Conservation (phyloP, 2,329 filamentous ascomycete genomes). For the Xenosphaeropsis pyriputrescens region DNA sequence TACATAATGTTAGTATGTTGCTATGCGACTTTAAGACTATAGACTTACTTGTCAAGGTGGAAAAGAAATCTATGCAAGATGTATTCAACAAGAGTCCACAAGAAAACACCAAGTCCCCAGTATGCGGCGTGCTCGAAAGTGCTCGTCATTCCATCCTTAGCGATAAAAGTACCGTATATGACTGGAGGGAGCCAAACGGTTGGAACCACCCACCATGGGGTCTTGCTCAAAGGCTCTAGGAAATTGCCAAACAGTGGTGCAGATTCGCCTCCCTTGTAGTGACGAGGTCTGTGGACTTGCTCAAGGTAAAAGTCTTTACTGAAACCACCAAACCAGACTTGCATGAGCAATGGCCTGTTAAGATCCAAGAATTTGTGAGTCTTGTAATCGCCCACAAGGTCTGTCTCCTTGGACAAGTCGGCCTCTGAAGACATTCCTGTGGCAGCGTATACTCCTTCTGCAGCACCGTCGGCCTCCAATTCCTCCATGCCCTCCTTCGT, state of each 20-base stretch:
- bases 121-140: conserved; percentile 36
- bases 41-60: conserved; percentile 74
- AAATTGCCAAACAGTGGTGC: conserved; percentile 96
- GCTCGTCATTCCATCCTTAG: conserved; percentile 43
- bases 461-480: conserved; percentile 21
- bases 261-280: conserved; percentile 87
- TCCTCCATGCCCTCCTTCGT: conserved; percentile 30
- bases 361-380: conserved; percentile 91
- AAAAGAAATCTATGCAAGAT: conserved; percentile 80
- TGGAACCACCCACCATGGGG: conserved; percentile 86
- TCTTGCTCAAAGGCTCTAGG: conserved; percentile 91
- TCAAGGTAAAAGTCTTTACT: conserved; percentile 93
- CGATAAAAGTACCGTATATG: conserved; percentile 54
- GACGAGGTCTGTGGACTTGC: conserved; percentile 86
- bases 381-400: conserved; percentile 62
- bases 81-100: conserved; percentile 92
- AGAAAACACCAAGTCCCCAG: conserved; percentile 53
- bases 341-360: conserved; percentile 67
- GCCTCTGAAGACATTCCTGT: conserved; percentile 87
- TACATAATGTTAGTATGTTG: conserved; percentile 23
- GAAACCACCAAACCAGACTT: conserved; percentile 82
- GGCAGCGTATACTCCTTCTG: conserved; percentile 29
- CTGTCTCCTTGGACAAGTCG: conserved; percentile 77
- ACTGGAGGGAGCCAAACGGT: conserved; percentile 73
- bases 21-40: not conserved